Evolutionary conservation across 805 yeast species (phyloP).

Genomic region (Kuraishia ogatae): DNA sequence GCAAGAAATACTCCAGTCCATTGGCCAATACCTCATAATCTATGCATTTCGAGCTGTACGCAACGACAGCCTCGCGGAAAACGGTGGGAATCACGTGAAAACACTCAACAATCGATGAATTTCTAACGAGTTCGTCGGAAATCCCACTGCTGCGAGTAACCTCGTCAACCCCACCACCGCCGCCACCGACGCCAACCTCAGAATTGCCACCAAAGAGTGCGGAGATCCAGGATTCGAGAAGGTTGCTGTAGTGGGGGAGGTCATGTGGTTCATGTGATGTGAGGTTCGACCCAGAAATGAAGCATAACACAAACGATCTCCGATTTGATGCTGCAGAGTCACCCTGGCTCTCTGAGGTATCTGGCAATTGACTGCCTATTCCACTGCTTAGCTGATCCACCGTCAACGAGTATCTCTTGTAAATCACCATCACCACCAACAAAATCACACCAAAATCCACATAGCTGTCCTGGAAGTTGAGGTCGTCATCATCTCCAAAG

Average conservation of each 20-base stretch:
- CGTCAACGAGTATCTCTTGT: background rate
- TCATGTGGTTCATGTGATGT: slow-evolving; percentile 10
- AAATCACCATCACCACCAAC: background rate
- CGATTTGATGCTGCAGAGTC: no score
- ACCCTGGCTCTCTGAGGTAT: no score
- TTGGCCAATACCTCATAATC: slow-evolving; percentile 54
- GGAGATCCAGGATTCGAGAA: slow-evolving; percentile 63
- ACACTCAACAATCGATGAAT: slow-evolving; percentile 58
- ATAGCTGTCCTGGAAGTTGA: slow-evolving; percentile 31
- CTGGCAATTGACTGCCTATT: no score
- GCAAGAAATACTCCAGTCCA: slow-evolving; percentile 83
- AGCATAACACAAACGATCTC: background rate
- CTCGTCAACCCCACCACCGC: background rate
- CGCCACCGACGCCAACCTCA: background rate
- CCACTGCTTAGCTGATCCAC: background rate
- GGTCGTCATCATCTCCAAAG: slow-evolving; percentile 40
- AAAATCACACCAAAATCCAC: slow-evolving; percentile 3
- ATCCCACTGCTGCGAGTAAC: slow-evolving; percentile 50
- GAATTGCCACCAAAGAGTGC: slow-evolving; percentile 59
- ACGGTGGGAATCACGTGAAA: slow-evolving; percentile 64
- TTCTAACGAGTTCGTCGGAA: slow-evolving; percentile 71
- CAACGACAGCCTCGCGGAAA: slow-evolving; percentile 61
- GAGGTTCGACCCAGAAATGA: background rate
- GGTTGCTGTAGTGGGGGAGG: slow-evolving; percentile 15
- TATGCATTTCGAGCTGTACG: slow-evolving; percentile 45